These are phyloP conservation scores for Corinectria fuckeliana DNA, from an alignment of 2,329 filamentous ascomycete genomes.

Conservation along the genomic window DNA sequence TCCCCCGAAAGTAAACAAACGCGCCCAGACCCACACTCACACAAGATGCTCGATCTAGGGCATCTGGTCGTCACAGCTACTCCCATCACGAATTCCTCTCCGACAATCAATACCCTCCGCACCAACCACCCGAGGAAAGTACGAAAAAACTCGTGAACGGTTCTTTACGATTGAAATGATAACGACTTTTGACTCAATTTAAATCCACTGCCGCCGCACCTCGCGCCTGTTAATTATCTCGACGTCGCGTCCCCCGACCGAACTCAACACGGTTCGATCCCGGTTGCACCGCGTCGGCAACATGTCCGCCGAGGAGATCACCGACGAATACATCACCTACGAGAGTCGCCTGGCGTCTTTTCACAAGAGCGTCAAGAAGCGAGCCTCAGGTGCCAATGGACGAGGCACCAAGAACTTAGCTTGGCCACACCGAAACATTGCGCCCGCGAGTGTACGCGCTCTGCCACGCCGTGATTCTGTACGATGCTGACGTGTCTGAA, in stretches of 20 bases:
- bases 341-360: conserved; percentile 85
- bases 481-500: conserved; percentile 29
- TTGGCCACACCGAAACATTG: conserved; percentile 74
- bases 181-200: conserved; percentile 22
- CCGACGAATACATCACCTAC: conserved; percentile 65
- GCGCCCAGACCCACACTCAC: conserved; percentile 32
- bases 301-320: conserved; percentile 46
- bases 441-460: conserved; percentile 40
- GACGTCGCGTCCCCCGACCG: conserved; percentile 28
- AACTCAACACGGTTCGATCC: conserved; percentile 23
- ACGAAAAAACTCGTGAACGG: conserved; percentile 8
- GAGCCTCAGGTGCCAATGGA: conserved; percentile 68
- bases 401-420: conserved; percentile 60
- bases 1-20: conserved; percentile 44
- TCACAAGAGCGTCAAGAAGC: conserved; percentile 69
- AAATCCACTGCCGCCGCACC: conserved; percentile 6
- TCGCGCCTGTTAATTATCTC: conserved; percentile 15
- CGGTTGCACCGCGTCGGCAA: conserved; percentile 31
- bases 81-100: conserved; percentile 23
- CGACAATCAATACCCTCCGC: conserved; percentile 21
- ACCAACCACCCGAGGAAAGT: conserved; percentile 10
- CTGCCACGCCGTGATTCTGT: conserved; percentile 4
- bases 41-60: conserved; percentile 14
- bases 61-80: conserved; percentile 21
- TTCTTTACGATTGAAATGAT: conserved; percentile 27